A percentile compares a stretch with the other conserved stretches of the same genome.
These are phyloP conservation scores for Thozetella sp. DNA, from an alignment of 495 filamentous ascomycete species.

Conservation along the genomic window DNA sequence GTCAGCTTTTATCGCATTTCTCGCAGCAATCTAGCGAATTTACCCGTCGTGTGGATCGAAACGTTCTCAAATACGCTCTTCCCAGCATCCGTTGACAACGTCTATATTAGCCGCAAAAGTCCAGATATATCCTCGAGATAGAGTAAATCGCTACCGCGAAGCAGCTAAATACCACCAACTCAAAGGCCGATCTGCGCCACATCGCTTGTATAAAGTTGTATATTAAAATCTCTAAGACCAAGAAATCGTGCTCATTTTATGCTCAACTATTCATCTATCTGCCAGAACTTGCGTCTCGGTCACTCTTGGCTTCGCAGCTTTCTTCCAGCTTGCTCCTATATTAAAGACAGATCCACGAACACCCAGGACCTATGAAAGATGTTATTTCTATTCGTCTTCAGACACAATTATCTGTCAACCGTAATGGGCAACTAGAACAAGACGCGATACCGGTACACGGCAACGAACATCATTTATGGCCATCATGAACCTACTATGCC, in stretches of 20 bases:
- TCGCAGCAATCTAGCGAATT: no score
- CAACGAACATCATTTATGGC: neutral
- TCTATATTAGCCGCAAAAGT: neutral
- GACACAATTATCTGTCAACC: neutral
- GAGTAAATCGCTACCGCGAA: neutral
- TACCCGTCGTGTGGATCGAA: neutral
- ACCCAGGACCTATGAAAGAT: neutral
- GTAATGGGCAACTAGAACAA: neutral
- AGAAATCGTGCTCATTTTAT: neutral
- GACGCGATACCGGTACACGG: neutral
- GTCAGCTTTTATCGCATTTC: no score
- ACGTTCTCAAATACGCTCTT: neutral
- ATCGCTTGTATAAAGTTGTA: neutral
- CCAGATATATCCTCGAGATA: neutral
- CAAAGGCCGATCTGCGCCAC: neutral
- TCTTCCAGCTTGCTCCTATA: neutral
- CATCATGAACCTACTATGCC: neutral
- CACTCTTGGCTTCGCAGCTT: neutral
- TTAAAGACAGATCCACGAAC: neutral
- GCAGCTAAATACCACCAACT: neutral
- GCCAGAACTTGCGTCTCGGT: neutral
- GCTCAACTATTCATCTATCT: neutral
- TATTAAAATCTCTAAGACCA: neutral
- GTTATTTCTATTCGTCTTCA: neutral
- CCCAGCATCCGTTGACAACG: neutral